Conservation (phyloP, 768 basidiomycete species). For the Rhodotorula diobovata region DNA sequence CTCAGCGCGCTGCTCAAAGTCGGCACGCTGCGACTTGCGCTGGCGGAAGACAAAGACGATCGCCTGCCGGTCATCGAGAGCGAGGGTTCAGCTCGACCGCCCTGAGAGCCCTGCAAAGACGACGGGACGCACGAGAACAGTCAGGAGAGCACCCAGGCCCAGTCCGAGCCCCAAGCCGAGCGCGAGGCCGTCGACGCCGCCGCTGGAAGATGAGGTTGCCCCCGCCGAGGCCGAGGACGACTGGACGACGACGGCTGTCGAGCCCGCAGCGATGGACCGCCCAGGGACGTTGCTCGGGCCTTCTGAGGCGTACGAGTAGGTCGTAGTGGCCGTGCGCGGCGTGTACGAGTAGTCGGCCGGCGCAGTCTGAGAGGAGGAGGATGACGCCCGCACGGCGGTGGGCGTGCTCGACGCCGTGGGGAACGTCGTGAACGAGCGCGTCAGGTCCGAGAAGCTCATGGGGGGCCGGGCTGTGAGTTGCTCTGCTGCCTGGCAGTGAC, state of each 20-base stretch:
- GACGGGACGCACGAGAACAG: not conserved
- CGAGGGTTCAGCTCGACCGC: not conserved
- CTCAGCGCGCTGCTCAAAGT: constrained; percentile 18
- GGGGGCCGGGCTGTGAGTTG: not conserved
- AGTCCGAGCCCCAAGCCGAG: constrained; percentile 16
- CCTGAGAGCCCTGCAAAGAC: not conserved
- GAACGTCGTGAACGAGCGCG: constrained; percentile 14
- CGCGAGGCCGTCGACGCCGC: not conserved
- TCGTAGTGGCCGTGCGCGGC: not conserved
- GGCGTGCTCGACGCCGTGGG: not conserved
- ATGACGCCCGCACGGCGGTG: not conserved
- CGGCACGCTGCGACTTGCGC: not conserved
- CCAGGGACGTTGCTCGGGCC: constrained; percentile 20
- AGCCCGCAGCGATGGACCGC: constrained; percentile 1
- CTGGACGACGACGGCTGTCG: not conserved
- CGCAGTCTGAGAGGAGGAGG: not conserved
- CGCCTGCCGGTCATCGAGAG: not conserved
- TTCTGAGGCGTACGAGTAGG: not conserved
- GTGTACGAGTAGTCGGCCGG: not conserved
- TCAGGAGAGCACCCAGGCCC: not conserved
- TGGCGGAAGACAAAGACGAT: constrained; percentile 5
- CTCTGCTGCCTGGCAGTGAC: not conserved
- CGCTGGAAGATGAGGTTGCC: not conserved
- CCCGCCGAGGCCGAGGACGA: not conserved
- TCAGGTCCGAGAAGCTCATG: constrained; percentile 14